These are phyloP conservation scores for Verticillium nonalfalfae DNA, from an alignment of 2,329 filamentous ascomycete genomes.

Conservation along the genomic window DNA sequence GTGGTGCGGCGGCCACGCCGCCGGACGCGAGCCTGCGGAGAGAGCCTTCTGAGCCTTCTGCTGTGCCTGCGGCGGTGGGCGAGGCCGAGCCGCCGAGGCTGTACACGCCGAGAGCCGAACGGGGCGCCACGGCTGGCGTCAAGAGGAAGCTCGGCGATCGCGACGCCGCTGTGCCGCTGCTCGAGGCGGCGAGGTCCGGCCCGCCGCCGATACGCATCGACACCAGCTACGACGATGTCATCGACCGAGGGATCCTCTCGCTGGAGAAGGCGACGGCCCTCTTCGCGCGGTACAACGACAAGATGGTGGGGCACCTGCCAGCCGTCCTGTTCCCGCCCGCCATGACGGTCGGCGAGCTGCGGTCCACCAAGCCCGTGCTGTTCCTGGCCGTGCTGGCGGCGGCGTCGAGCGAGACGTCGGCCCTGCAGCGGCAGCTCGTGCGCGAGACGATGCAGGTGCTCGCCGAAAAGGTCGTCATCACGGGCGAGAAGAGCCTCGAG, in stretches of 20 bases:
- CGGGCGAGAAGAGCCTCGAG: conserved; percentile 76
- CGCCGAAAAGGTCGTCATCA: conserved; percentile 67
- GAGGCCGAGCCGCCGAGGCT: conserved; percentile 1
- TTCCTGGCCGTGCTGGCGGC: conserved; percentile 67
- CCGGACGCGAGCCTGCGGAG: neutral
- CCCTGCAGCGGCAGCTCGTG: conserved; percentile 55
- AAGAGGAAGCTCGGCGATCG: neutral
- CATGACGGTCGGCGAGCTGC: conserved; percentile 48
- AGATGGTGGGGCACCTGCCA: conserved; percentile 56
- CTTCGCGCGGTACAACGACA: conserved; percentile 51
- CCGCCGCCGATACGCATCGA: conserved; percentile 8
- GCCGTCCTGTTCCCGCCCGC: conserved; percentile 52
- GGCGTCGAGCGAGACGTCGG: conserved; percentile 50
- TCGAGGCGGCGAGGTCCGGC: neutral
- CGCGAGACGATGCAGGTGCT: conserved; percentile 66
- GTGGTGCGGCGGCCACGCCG: neutral
- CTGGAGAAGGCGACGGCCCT: conserved; percentile 48
- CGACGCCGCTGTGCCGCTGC: neutral
- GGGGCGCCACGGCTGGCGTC: neutral
- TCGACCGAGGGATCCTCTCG: conserved; percentile 55
- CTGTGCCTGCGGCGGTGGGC: neutral
- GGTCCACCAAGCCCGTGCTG: conserved; percentile 54
- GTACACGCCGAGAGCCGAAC: conserved; percentile 10
- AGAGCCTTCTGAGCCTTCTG: conserved; percentile 1
- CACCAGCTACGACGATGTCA: conserved; percentile 35